Percentiles rank a stretch among this genome's conserved stretches.
phyloP scores from a whole-genome alignment of 352 stramenopile species.

The Phytophthora pistaciae region DNA sequence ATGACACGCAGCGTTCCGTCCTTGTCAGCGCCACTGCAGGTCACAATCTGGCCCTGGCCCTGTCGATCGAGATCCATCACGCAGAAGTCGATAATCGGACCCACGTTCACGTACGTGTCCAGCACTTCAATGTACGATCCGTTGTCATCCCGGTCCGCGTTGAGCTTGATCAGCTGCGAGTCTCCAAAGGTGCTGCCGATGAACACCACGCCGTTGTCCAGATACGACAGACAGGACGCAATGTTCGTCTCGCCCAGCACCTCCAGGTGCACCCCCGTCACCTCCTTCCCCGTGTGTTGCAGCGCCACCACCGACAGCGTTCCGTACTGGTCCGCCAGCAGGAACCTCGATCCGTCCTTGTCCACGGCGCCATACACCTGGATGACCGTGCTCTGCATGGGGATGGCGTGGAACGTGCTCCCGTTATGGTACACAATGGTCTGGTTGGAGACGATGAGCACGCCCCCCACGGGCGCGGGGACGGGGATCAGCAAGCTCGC shows the following conservation, averaged over 20 bases:
- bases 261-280: slow-evolving; percentile 91
- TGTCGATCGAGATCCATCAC: slow-evolving; percentile 96
- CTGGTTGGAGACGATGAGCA: slow-evolving; percentile 93
- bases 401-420: slow-evolving; percentile 89
- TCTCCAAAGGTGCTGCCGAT: slow-evolving; percentile 95
- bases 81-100: slow-evolving; percentile 99
- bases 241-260: slow-evolving; percentile 94
- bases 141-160: slow-evolving; percentile 75
- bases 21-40: slow-evolving; percentile 96
- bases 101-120: slow-evolving; percentile 98
- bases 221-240: slow-evolving; percentile 92
- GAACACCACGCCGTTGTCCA: slow-evolving; percentile 97
- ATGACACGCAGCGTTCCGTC: slow-evolving; percentile 98
- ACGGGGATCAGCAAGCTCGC: slow-evolving; percentile 92
- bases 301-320: slow-evolving; percentile 91
- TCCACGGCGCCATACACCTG: slow-evolving; percentile 92
- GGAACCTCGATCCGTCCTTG: slow-evolving; percentile 88
- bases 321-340: slow-evolving; percentile 92
- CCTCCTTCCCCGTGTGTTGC: slow-evolving; percentile 76
- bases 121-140: slow-evolving; percentile 94
- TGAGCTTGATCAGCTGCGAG: slow-evolving; percentile 96
- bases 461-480: slow-evolving; percentile 81
- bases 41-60: slow-evolving; percentile 96
- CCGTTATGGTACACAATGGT: slow-evolving; percentile 94
- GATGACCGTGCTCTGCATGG: slow-evolving; percentile 92